Base-by-base conservation (phyloP, 257 asterid species). In the Solanum medicagineum region DNA sequence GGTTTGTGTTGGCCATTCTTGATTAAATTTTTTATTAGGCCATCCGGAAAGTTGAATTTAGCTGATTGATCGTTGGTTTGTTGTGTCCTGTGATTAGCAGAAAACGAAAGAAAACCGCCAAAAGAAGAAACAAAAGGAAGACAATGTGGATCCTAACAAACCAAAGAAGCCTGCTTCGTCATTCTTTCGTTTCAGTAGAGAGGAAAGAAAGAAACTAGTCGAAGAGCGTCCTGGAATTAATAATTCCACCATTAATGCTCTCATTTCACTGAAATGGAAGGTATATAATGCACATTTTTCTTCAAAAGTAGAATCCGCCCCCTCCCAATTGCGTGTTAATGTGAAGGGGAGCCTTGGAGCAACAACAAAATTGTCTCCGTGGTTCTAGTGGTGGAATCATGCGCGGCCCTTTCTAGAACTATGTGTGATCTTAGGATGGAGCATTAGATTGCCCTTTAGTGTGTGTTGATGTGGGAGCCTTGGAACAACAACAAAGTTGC, bases 131-230 rank as follows among this genome's bases (percentile, higher is more conserved):
- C 91, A 87, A 88, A 90, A 89, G 60, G 95, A 90, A 81, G 92
- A 92, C 88, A 87, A 8, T 55, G 93, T 45, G 69, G 98, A 96
- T 86, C 99, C 97, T 3, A 93, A 91, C 93, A 96, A 92, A 85
- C 99, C 99, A 62, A 96, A 91, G 92, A 90, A 88, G 91, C 98
- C 99, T 9, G 98, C 98, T 10, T 90, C 95, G 26, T 96, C 99
- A 51, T 96, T 87, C 91, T 60, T 95, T 32, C 92, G 94, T 12
- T 96, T 92, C 95, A 92, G 98, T 91, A 95, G 92, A 77, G 95
- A 91, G 63, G 86, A 91, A 4, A 92, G 97, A 92, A 93, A 95
- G 92, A 85, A 80, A 19, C 51, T 92, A 68, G 73, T 24, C 1
- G 94, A 90, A 87, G 97, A 96, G 85, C 92, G 95, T 3, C 94